Evolutionary conservation across 768 basidiomycete species (phyloP).

Genomic region (Macrolepiota fuliginosa): DNA sequence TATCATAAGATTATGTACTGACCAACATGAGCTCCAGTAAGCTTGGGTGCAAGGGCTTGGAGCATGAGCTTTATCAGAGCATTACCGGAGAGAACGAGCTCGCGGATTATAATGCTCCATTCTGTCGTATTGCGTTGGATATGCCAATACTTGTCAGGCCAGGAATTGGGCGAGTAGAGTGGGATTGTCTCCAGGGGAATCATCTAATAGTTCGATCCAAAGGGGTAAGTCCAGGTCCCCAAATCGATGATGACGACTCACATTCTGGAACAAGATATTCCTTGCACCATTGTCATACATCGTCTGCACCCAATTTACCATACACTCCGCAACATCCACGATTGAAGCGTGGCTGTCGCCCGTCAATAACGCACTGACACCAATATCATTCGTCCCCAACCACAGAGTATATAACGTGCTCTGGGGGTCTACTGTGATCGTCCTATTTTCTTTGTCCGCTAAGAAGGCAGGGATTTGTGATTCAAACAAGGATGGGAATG

Average conservation of each 20-base stretch:
- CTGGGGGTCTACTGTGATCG: conserved; percentile 33
- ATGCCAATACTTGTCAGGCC: conserved; percentile 50
- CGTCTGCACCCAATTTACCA: conserved; percentile 56
- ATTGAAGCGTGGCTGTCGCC: conserved; percentile 51
- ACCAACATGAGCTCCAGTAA: conserved; percentile 60
- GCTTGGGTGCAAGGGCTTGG: conserved; percentile 39
- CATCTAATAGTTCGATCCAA: conserved; percentile 35
- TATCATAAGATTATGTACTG: conserved; percentile 11
- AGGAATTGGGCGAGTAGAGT: conserved; percentile 45
- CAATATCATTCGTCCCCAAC: conserved; percentile 70
- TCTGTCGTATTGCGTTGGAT: conserved; percentile 50
- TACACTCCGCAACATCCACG: conserved; percentile 56
- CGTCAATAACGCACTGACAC: conserved; percentile 49
- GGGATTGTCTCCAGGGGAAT: conserved; percentile 50
- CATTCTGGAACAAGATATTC: conserved; percentile 71
- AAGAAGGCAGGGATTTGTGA: conserved; percentile 56
- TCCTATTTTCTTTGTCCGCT: conserved; percentile 36
- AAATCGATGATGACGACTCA: conserved; percentile 27
- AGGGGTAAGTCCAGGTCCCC: background rate
- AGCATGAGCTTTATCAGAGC: conserved; percentile 50
- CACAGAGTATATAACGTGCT: conserved; percentile 64
- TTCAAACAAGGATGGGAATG: conserved; percentile 58
- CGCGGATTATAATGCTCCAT: conserved; percentile 55
- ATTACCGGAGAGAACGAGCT: conserved; percentile 52
- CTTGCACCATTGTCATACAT: conserved; percentile 58